Conservation (phyloP, 2,329 filamentous ascomycete species). For the Venturia carpophila region DNA sequence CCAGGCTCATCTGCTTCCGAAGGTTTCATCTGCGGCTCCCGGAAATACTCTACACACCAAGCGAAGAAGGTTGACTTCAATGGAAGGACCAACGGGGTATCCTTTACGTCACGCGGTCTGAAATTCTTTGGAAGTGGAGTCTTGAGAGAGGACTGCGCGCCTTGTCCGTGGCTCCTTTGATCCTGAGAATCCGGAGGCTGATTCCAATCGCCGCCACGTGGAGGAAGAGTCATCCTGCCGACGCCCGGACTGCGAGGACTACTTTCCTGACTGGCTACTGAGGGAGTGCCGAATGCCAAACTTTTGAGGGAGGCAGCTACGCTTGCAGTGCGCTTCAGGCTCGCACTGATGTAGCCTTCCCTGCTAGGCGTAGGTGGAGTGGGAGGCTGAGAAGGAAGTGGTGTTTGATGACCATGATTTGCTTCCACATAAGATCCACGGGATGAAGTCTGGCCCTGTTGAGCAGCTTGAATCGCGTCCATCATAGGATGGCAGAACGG, state of each 20-base stretch:
- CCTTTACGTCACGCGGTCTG: slow-evolving; percentile 51
- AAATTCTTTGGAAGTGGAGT: slow-evolving; percentile 76
- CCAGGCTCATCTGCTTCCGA: slow-evolving; percentile 94
- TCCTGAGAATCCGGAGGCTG: slow-evolving; percentile 70
- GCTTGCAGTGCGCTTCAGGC: slow-evolving; percentile 55
- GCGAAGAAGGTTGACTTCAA: slow-evolving; percentile 78
- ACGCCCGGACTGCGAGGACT: slow-evolving; percentile 22
- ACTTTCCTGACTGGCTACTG: slow-evolving; percentile 26
- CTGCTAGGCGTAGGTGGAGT: slow-evolving; percentile 44
- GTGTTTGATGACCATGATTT: slow-evolving; percentile 2
- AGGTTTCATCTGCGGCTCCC: slow-evolving; percentile 95
- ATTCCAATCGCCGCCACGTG: slow-evolving; percentile 46
- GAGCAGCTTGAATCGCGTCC: slow-evolving; percentile 56
- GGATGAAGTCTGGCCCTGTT: slow-evolving; percentile 26
- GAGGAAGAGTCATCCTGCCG: not conserved
- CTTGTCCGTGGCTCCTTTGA: slow-evolving; percentile 53
- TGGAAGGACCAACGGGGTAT: slow-evolving; percentile 56
- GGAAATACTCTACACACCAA: slow-evolving; percentile 96
- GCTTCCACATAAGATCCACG: slow-evolving; percentile 13
- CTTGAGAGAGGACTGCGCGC: slow-evolving; percentile 63
- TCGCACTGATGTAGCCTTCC: slow-evolving; percentile 54
- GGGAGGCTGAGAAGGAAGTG: slow-evolving; percentile 37
- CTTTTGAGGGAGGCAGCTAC: slow-evolving; percentile 58
- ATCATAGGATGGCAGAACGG: slow-evolving; percentile 62
- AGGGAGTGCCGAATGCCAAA: slow-evolving; percentile 45